Percentiles rank a stretch among this genome's conserved stretches.
These are phyloP conservation scores for Naganishia randhawae DNA, from an alignment of 768 basidiomycete species.

Conservation along the genomic window DNA sequence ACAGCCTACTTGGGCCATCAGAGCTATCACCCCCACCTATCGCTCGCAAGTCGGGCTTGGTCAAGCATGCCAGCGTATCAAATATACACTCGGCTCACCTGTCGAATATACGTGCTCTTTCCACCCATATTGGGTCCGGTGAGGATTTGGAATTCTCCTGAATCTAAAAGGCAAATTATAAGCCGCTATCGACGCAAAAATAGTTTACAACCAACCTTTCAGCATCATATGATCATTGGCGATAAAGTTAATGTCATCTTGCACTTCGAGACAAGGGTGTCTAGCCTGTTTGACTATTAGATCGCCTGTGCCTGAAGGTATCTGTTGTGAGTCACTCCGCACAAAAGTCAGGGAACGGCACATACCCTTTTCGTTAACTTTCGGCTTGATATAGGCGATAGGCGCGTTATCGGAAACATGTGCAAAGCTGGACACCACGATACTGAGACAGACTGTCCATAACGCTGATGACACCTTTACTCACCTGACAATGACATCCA, in stretches of 20 bases:
- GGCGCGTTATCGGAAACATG: constrained; percentile 84
- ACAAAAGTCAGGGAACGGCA: neutral
- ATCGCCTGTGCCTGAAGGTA: constrained; percentile 59
- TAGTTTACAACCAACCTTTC: constrained; percentile 59
- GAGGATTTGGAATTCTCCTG: constrained; percentile 82
- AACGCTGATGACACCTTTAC: constrained; percentile 28
- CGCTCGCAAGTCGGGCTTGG: constrained; percentile 22
- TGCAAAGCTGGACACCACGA: constrained; percentile 71
- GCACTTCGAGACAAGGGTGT: constrained; percentile 94
- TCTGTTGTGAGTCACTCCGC: neutral
- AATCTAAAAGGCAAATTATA: neutral
- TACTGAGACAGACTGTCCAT: neutral
- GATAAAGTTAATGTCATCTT: constrained; percentile 92
- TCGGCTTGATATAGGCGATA: constrained; percentile 82
- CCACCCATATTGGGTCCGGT: constrained; percentile 99
- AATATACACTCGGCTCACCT: too few relatives aligned
- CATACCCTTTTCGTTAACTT: constrained; percentile 69
- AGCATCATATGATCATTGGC: constrained; percentile 93
- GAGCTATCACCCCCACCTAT: constrained; percentile 87
- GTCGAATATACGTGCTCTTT: constrained; percentile 93
- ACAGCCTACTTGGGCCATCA: constrained; percentile 93
- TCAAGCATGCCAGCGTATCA: neutral
- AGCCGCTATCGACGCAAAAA: neutral
- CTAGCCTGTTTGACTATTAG: constrained; percentile 78
- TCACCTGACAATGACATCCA: constrained; percentile 87